These are phyloP conservation scores for Aspergillus taichungensis DNA, from an alignment of 495 filamentous ascomycete genomes.

Conservation along the genomic window DNA sequence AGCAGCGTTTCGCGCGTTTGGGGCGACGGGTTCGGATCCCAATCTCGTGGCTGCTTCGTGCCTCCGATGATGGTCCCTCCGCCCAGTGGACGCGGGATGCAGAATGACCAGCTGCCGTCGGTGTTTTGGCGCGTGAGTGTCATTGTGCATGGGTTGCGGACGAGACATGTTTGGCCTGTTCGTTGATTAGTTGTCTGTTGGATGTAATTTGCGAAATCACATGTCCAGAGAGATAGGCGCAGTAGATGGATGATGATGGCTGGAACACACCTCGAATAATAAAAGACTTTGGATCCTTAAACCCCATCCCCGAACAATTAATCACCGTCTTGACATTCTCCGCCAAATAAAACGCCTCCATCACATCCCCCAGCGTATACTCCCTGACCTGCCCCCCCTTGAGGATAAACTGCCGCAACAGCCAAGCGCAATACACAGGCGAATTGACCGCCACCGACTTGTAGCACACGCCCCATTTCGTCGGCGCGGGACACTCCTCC, in stretches of 20 bases:
- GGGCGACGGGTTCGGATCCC: constrained; percentile 38
- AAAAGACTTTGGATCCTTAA: constrained; percentile 44
- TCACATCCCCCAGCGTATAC: constrained; percentile 31
- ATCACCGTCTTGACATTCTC: constrained; percentile 40
- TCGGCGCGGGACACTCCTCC: constrained; percentile 35
- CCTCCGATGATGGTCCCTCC: constrained; percentile 57
- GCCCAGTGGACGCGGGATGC: constrained; percentile 47
- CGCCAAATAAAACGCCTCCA: constrained; percentile 41
- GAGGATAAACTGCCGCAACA: constrained; percentile 44
- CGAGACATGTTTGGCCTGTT: constrained; percentile 35
- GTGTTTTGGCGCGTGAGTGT: constrained; percentile 53
- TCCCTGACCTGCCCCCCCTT: constrained; percentile 39
- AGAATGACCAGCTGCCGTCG: constrained; percentile 53
- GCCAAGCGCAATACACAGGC: constrained; percentile 50
- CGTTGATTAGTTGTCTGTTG: background rate
- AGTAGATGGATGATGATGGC: background rate
- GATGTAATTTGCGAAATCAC: too few relatives aligned
- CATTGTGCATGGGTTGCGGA: constrained; percentile 36
- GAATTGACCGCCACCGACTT: constrained; percentile 51
- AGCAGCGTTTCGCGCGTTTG: constrained; percentile 42
- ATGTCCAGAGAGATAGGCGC: background rate
- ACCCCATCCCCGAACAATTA: constrained; percentile 50
- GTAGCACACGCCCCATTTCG: constrained; percentile 50
- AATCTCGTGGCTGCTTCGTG: constrained; percentile 51
- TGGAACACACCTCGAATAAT: constrained; percentile 41